Evolutionary conservation across 2,329 filamentous ascomycete species (phyloP).

Genomic region (Ceratocystis cubensis): DNA sequence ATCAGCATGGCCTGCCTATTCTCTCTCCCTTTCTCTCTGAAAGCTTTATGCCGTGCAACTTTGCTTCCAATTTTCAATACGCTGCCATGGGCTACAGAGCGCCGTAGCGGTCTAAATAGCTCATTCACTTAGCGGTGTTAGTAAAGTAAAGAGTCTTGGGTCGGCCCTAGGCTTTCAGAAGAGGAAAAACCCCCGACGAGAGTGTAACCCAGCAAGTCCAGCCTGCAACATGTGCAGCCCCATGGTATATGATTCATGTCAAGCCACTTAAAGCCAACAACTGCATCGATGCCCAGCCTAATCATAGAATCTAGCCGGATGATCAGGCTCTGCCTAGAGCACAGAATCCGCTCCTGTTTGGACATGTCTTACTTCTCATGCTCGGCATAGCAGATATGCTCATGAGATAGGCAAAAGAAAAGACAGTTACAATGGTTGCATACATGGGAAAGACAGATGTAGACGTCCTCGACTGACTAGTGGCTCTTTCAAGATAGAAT

Average conservation of each 20-base stretch:
- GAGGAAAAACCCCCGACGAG: too few species aligned
- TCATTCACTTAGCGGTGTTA: not conserved
- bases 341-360: too few species aligned
- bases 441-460: not conserved
- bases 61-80: not conserved
- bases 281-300: not conserved
- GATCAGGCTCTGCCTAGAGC: too few species aligned
- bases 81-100: not conserved
- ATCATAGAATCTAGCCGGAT: not conserved
- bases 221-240: not conserved
- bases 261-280: not conserved
- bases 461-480: not conserved
- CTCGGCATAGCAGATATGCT: not conserved
- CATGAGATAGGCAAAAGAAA: not conserved
- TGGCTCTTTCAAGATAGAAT: too few species aligned
- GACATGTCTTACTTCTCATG: not conserved
- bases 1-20: not conserved
- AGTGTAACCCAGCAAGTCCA: not conserved
- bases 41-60: not conserved
- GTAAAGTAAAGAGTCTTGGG: not conserved
- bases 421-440: not conserved
- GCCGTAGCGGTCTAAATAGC: too few species aligned
- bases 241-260: not conserved
- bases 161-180: too few species aligned
- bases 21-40: not conserved